Evolutionary conservation across 163 green algal genomes (phyloP).

Genomic region (Botryococcus braunii): DNA sequence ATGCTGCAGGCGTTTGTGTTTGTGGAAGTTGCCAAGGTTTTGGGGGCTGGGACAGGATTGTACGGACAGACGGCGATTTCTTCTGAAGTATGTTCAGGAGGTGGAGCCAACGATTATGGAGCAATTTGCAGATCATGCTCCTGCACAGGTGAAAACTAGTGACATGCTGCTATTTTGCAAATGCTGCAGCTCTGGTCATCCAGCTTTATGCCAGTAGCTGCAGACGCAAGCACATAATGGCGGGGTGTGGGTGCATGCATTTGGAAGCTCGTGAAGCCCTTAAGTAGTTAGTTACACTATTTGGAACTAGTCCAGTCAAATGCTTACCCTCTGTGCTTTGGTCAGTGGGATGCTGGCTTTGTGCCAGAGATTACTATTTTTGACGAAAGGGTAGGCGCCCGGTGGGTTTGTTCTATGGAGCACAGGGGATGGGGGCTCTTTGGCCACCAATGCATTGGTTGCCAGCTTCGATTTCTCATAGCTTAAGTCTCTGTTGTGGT

Average conservation of each 20-base stretch:
- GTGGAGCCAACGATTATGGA: constrained; percentile 53
- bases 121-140: constrained; percentile 44
- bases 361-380: neutral
- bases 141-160: constrained; percentile 14
- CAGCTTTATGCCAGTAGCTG: neutral
- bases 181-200: neutral
- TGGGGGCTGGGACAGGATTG: no score
- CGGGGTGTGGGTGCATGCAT: neutral
- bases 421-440: neutral
- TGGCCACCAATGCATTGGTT: neutral
- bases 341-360: no score
- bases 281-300: neutral
- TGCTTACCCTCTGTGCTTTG: neutral
- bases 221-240: neutral
- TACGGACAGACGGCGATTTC: constrained; percentile 25
- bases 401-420: neutral
- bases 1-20: no score
- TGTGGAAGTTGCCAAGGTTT: no score
- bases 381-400: neutral
- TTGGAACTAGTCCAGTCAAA: neutral
- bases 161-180: neutral
- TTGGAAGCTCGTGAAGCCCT: neutral
- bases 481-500: neutral
- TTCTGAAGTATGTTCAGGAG: constrained; percentile 64
- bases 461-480: neutral